phyloP scores from a whole-genome alignment of 1,139 yeast species.

The Fermentozyma sake region DNA sequence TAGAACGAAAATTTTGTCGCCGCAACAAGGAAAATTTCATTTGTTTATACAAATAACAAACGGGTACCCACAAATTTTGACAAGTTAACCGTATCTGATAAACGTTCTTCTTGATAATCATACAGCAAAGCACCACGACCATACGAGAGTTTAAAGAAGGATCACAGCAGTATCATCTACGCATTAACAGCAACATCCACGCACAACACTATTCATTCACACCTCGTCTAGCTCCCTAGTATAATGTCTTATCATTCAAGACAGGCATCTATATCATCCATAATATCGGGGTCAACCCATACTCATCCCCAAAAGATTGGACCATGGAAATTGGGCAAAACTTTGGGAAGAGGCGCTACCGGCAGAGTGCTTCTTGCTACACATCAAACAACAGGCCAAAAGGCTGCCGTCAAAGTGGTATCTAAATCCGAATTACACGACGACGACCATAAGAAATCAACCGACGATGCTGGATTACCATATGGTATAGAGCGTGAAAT shows the following conservation, averaged over 20 bases:
- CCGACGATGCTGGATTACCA: slow-evolving; percentile 53
- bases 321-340: slow-evolving; percentile 78
- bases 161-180: too few relatives aligned
- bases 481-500: slow-evolving; percentile 83
- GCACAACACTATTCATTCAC: too few relatives aligned
- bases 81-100: too few relatives aligned
- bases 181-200: too few relatives aligned
- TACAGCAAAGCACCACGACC: too few relatives aligned
- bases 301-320: slow-evolving; percentile 54
- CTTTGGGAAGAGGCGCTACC: slow-evolving; percentile 78
- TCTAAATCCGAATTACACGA: slow-evolving; percentile 56
- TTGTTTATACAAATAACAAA: too few relatives aligned
- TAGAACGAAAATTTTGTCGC: too few relatives aligned
- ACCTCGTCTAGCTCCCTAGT: slow-evolving; percentile 3
- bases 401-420: slow-evolving; percentile 80
- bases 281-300: slow-evolving; percentile 26
- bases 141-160: too few relatives aligned
- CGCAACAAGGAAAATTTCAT: too few relatives aligned
- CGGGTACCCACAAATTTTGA: too few relatives aligned
- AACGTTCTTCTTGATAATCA: too few relatives aligned
- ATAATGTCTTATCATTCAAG: slow-evolving; percentile 32
- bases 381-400: slow-evolving; percentile 61
- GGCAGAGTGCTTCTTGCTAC: slow-evolving; percentile 76
- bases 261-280: slow-evolving; percentile 37
- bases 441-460: slow-evolving; percentile 33